Conservation (phyloP, 1,139 yeast species). For the Blastobotrys buckinghamii region DNA sequence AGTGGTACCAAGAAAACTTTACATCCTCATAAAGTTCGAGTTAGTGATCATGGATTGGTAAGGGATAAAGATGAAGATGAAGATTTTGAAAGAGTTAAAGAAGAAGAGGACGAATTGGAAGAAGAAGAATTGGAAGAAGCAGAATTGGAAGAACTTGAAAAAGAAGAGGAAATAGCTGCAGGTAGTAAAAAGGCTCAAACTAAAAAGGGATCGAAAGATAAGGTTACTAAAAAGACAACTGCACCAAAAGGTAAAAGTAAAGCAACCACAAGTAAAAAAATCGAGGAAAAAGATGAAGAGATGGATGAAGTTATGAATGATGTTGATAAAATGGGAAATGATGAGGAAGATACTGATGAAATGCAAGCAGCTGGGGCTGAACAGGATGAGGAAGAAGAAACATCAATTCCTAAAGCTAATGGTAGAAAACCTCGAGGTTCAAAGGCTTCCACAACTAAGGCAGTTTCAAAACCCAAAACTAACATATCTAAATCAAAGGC, state of each 20-base stretch:
- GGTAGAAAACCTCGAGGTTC: background rate
- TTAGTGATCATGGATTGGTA: background rate
- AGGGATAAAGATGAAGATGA: background rate
- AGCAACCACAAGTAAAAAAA: background rate
- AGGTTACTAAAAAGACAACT: background rate
- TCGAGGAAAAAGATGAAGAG: background rate
- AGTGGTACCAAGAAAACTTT: conserved; percentile 3
- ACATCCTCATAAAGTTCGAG: background rate
- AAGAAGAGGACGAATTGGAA: conserved; percentile 9
- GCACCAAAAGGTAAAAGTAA: background rate
- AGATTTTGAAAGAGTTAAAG: conserved; percentile 14
- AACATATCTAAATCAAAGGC: background rate
- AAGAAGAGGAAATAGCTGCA: conserved; percentile 14
- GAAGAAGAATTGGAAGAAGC: conserved; percentile 3
- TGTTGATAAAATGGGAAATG: background rate
- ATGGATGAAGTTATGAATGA: background rate
- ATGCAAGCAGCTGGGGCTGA: conserved; percentile 1
- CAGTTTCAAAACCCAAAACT: background rate
- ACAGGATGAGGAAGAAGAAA: background rate
- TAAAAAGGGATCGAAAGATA: background rate
- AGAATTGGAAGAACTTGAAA: background rate
- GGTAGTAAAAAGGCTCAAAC: background rate
- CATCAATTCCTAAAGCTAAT: background rate
- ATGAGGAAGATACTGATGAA: background rate
- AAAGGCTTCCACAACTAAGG: background rate